A percentile compares a stretch with the other conserved stretches of the same genome.
These are phyloP conservation scores for Colletotrichum agaves DNA, from an alignment of 2,329 filamentous ascomycete species.

Conservation along the genomic window DNA sequence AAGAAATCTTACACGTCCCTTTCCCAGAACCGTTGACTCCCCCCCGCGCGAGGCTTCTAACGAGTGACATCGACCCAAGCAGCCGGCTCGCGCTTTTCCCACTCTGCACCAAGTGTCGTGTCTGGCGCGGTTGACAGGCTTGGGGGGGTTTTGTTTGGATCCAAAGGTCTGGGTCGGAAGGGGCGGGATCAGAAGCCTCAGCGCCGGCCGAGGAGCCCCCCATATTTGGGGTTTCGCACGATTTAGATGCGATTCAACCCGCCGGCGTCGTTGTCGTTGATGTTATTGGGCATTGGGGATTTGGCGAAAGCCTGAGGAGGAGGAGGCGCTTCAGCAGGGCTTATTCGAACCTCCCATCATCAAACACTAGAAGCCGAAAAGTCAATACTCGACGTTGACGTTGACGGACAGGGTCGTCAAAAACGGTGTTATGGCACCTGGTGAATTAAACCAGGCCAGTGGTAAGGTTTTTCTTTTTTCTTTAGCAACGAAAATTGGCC, in stretches of 20 bases:
- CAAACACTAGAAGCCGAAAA: background rate
- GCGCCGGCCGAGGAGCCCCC: too few species aligned
- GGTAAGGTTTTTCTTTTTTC: background rate
- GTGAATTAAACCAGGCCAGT: background rate
- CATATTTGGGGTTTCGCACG: too few species aligned
- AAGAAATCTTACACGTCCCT: background rate
- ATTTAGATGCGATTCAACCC: too few species aligned
- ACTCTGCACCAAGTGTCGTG: background rate
- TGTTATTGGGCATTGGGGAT: background rate
- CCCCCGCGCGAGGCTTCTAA: conserved; percentile 1
- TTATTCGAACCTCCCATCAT: conserved; percentile 1
- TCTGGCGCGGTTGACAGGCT: conserved; percentile 1
- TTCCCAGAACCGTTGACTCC: conserved; percentile 7
- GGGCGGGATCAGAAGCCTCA: too few species aligned
- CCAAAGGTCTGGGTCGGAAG: conserved; percentile 1
- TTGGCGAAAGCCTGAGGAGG: background rate
- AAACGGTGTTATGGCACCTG: conserved; percentile 18
- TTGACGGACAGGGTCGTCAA: background rate
- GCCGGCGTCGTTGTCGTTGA: background rate
- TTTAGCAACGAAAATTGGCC: too few species aligned
- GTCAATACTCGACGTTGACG: background rate
- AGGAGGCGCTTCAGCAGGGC: background rate
- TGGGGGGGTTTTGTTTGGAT: too few species aligned
- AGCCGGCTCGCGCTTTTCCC: too few species aligned
- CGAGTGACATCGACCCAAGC: background rate